Conservation (phyloP, 2,329 filamentous ascomycete genomes). For the Colletotrichum spaethianum region DNA sequence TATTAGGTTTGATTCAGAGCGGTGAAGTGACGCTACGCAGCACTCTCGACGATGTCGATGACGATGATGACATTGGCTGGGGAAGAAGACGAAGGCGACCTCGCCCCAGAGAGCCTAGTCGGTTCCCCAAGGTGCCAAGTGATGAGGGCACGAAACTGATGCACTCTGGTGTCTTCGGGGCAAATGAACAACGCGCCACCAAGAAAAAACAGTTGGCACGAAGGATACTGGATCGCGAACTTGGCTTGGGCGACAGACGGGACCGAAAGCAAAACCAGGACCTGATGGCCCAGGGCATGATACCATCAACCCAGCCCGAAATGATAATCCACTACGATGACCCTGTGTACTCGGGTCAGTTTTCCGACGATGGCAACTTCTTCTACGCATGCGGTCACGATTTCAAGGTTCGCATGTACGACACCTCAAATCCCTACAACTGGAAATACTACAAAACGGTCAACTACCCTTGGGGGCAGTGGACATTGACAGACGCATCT, state of each 20-base stretch:
- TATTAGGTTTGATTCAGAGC: constrained; percentile 58
- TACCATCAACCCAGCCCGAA: constrained; percentile 84
- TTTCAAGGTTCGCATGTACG: constrained; percentile 96
- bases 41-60: constrained; percentile 55
- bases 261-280: constrained; percentile 72
- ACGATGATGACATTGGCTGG: constrained; percentile 55
- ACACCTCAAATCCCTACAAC: constrained; percentile 93
- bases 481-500: constrained; percentile 96
- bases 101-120: constrained; percentile 61
- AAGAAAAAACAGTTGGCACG: constrained; percentile 73
- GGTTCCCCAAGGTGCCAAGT: constrained; percentile 89
- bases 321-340: constrained; percentile 90
- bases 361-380: constrained; percentile 97
- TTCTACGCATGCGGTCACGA: constrained; percentile 95
- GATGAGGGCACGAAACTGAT: constrained; percentile 83
- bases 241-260: constrained; percentile 77
- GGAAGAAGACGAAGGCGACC: constrained; percentile 59
- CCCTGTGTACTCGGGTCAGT: constrained; percentile 94
- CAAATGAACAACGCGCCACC: constrained; percentile 68
- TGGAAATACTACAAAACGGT: constrained; percentile 98
- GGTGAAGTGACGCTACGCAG: constrained; percentile 53
- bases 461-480: constrained; percentile 86
- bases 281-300: constrained; percentile 73
- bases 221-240: constrained; percentile 84
- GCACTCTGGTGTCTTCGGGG: constrained; percentile 85